These are phyloP conservation scores for Grigorovia transvaalensis DNA, from an alignment of 805 yeast genomes.

Conservation along the genomic window DNA sequence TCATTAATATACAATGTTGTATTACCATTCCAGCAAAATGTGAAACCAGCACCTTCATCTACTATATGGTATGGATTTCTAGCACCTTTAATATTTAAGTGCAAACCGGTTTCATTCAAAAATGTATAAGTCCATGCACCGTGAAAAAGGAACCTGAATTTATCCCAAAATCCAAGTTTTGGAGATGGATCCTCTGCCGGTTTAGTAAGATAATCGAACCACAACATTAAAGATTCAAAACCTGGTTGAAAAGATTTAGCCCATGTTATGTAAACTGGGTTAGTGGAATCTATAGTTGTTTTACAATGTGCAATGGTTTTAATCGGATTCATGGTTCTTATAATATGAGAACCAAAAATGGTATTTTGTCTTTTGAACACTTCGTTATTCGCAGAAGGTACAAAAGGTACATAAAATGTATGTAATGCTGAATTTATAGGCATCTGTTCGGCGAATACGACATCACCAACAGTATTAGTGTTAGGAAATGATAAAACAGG, in stretches of 20 bases:
- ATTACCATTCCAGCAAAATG: slow-evolving; percentile 53
- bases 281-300: slow-evolving; percentile 35
- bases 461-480: slow-evolving; percentile 34
- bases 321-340: slow-evolving; percentile 55
- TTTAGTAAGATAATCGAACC: slow-evolving; percentile 57
- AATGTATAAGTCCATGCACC: slow-evolving; percentile 42
- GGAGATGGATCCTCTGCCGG: slow-evolving; percentile 59
- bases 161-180: slow-evolving; percentile 66
- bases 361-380: slow-evolving; percentile 32
- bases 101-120: slow-evolving; percentile 38
- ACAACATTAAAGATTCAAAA: slow-evolving; percentile 47
- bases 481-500: slow-evolving; percentile 44
- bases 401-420: slow-evolving; percentile 46
- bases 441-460: slow-evolving; percentile 51
- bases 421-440: slow-evolving; percentile 36
- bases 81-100: slow-evolving; percentile 54
- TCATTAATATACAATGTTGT: slow-evolving; percentile 42
- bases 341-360: slow-evolving; percentile 46
- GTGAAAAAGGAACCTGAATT: slow-evolving; percentile 44
- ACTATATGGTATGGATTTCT: slow-evolving; percentile 46
- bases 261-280: slow-evolving; percentile 50
- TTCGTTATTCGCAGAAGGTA: slow-evolving; percentile 35
- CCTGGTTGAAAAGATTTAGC: slow-evolving; percentile 55
- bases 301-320: slow-evolving; percentile 43
- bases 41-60: slow-evolving; percentile 53